A percentile compares a stretch with the other conserved stretches of the same genome.
phyloP scores from a whole-genome alignment of 305 asterid species.

The Fraxinus sp. region DNA sequence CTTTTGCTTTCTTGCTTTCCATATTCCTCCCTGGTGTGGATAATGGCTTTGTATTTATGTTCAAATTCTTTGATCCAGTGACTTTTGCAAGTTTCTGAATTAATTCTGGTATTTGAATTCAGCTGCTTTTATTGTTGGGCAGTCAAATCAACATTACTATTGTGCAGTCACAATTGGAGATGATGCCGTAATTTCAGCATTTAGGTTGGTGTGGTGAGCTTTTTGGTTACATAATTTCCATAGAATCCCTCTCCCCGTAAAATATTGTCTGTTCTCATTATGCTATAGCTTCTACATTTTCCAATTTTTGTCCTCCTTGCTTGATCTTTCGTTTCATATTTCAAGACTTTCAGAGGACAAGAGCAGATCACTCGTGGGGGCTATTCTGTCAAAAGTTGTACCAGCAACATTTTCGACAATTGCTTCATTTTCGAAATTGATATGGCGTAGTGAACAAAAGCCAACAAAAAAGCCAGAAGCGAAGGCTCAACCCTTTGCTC shows the following conservation, averaged over 20 bases:
- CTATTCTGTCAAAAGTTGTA: slow-evolving; percentile 90
- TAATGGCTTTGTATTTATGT: neutral
- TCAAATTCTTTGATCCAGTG: slow-evolving; percentile 24
- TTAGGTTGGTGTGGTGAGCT: too few species aligned
- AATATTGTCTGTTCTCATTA: too few species aligned
- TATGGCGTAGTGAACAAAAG: slow-evolving; percentile 75
- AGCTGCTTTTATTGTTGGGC: slow-evolving; percentile 96
- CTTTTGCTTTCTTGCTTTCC: slow-evolving; percentile 16
- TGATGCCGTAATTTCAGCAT: too few species aligned
- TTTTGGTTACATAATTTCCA: too few species aligned
- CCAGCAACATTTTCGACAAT: slow-evolving; percentile 92
- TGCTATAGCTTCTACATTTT: neutral
- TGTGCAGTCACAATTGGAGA: too few species aligned
- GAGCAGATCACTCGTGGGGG: slow-evolving; percentile 88
- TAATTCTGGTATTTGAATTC: slow-evolving; percentile 79
- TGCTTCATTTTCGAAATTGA: slow-evolving; percentile 73
- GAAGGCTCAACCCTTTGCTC: slow-evolving; percentile 78
- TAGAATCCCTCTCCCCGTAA: too few species aligned
- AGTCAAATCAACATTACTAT: slow-evolving; percentile 67
- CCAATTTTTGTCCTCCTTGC: slow-evolving; percentile 14
- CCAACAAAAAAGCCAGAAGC: slow-evolving; percentile 62
- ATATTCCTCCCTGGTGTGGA: neutral
- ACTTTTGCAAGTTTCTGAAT: slow-evolving; percentile 52
- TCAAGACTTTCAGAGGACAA: slow-evolving; percentile 85
- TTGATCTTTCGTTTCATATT: slow-evolving; percentile 28